Evolutionary conservation across 1,284 basidiomycete genomes (phyloP).

Genomic region (Blastosporella zonata): DNA sequence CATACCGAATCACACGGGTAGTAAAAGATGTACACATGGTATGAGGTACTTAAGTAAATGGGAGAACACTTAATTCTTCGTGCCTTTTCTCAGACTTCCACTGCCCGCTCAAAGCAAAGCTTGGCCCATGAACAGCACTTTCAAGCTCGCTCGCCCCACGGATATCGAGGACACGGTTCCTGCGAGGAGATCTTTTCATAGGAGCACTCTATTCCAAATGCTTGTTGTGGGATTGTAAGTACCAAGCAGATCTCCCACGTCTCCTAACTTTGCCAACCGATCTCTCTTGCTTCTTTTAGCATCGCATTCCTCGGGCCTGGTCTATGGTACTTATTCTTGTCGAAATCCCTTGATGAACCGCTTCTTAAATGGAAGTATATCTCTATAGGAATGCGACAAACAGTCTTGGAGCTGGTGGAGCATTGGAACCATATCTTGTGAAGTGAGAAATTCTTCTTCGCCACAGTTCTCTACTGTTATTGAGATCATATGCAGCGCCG

Average conservation of each 20-base stretch:
- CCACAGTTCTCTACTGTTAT: background rate
- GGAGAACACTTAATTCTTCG: background rate
- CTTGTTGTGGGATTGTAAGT: slow-evolving; percentile 19
- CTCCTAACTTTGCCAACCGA: background rate
- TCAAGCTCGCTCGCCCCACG: background rate
- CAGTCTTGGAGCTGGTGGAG: slow-evolving; percentile 20
- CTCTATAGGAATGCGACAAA: slow-evolving; percentile 20
- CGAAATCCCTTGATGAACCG: background rate
- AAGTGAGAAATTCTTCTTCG: slow-evolving; percentile 10
- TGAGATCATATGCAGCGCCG: slow-evolving; percentile 8
- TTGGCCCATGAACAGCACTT: slow-evolving; percentile 1
- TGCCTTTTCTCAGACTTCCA: background rate
- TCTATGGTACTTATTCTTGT: slow-evolving; percentile 14
- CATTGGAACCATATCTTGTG: slow-evolving; percentile 21
- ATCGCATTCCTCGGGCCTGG: slow-evolving; percentile 20
- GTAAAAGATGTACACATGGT: slow-evolving; percentile 3
- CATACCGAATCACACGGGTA: slow-evolving; percentile 5
- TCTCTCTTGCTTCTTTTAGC: slow-evolving; percentile 4
- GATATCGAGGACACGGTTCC: background rate
- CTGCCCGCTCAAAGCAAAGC: background rate
- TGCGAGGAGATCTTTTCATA: slow-evolving; percentile 13
- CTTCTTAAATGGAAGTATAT: background rate
- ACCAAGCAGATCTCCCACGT: background rate
- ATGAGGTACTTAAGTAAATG: background rate
- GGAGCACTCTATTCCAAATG: slow-evolving; percentile 20